phyloP scores from a whole-genome alignment of 2,329 filamentous ascomycete genomes.

The Cladosporium austrohemisphaericum region DNA sequence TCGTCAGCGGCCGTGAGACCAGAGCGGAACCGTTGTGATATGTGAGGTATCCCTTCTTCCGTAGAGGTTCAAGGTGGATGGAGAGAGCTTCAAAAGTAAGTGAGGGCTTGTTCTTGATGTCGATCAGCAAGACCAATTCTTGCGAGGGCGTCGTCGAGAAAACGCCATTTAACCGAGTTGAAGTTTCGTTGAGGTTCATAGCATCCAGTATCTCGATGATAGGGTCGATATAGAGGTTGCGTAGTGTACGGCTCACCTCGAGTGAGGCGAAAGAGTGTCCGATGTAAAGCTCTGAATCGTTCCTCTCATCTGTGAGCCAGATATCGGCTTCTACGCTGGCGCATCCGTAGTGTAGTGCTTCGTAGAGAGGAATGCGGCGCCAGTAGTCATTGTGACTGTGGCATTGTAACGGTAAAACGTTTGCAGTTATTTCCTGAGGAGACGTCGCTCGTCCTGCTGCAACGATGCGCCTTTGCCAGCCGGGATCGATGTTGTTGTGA shows the following conservation, averaged over 20 bases:
- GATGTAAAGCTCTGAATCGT: slow-evolving; percentile 56
- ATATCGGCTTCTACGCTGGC: slow-evolving; percentile 67
- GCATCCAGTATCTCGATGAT: slow-evolving; percentile 55
- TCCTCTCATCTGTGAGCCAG: slow-evolving; percentile 47
- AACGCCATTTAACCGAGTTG: slow-evolving; percentile 43
- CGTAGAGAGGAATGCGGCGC: slow-evolving; percentile 59
- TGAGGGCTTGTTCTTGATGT: slow-evolving; percentile 60
- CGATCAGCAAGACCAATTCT: slow-evolving; percentile 60
- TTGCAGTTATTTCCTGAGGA: slow-evolving; percentile 26
- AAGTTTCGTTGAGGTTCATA: background rate
- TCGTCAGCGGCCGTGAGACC: slow-evolving; percentile 57
- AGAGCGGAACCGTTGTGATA: slow-evolving; percentile 50
- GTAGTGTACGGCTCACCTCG: slow-evolving; percentile 55
- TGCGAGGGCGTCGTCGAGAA: slow-evolving; percentile 39
- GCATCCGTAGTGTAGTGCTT: slow-evolving; percentile 58
- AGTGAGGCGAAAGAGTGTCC: slow-evolving; percentile 59
- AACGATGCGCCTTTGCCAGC: no score
- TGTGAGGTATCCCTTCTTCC: slow-evolving; percentile 52
- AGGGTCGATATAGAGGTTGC: slow-evolving; percentile 62
- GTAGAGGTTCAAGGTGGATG: slow-evolving; percentile 56
- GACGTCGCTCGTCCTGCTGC: background rate
- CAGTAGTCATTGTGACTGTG: slow-evolving; percentile 72
- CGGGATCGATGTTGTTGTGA: no score
- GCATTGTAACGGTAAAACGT: slow-evolving; percentile 53
- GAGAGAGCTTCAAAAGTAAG: slow-evolving; percentile 53